Conservation (phyloP, 495 filamentous ascomycete genomes). For the Cercophora newfieldiana region DNA sequence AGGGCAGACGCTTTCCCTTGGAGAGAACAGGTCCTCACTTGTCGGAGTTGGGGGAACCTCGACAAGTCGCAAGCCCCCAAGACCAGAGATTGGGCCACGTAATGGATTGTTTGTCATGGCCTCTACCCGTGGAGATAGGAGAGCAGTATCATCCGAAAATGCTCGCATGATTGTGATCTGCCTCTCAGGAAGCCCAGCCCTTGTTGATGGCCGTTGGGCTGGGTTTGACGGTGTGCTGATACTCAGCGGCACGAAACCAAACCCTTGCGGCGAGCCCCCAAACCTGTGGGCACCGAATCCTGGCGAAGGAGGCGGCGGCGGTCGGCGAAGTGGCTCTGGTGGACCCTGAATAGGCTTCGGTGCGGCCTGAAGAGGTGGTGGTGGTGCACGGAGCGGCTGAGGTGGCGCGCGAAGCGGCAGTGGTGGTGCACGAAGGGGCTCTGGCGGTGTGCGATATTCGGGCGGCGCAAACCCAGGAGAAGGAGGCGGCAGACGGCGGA, state of each 20-base stretch:
- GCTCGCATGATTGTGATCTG: conserved; percentile 32
- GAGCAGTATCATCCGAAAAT: conserved; percentile 40
- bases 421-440: not conserved
- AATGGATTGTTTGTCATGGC: conserved; percentile 57
- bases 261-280: conserved; percentile 26
- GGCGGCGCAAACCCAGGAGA: conserved; percentile 18
- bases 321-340: conserved; percentile 27
- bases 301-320: conserved; percentile 28
- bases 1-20: conserved; percentile 50
- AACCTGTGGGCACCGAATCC: conserved; percentile 43
- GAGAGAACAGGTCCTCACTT: conserved; percentile 49
- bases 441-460: not conserved
- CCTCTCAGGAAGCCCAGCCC: conserved; percentile 22
- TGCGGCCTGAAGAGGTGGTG: not conserved
- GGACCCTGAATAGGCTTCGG: conserved; percentile 6
- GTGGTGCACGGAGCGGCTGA: not conserved
- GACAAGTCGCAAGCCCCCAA: conserved; percentile 48
- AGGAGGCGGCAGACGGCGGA: conserved; percentile 35
- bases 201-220: not conserved
- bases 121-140: conserved; percentile 53
- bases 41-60: conserved; percentile 46
- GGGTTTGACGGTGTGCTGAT: conserved; percentile 19
- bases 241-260: conserved; percentile 38
- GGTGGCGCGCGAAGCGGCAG: not conserved
- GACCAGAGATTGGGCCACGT: conserved; percentile 38